phyloP scores from a whole-genome alignment of 441 rosid species.

The Croton setiger region DNA sequence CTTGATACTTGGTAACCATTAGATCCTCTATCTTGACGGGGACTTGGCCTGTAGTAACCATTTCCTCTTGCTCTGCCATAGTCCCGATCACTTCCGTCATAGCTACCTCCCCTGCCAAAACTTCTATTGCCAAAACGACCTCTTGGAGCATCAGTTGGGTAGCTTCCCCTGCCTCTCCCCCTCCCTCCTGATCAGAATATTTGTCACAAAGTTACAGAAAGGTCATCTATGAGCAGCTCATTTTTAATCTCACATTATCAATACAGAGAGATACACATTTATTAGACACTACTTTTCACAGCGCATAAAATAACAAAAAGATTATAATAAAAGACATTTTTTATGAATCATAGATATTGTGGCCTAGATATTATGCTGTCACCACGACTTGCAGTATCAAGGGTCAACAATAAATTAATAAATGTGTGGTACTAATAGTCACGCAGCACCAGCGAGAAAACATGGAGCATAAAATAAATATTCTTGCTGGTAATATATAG shows the following conservation, averaged over 20 bases:
- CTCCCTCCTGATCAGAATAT: constrained; percentile 39
- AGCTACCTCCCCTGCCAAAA: constrained; percentile 36
- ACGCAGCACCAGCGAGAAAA: background rate
- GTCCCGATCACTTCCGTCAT: constrained; percentile 45
- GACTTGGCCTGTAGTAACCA: constrained; percentile 38
- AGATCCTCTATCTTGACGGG: constrained; percentile 42
- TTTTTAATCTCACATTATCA: background rate
- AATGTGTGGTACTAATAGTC: too few species aligned
- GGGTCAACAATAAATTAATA: too few species aligned
- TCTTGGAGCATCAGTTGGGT: constrained; percentile 43
- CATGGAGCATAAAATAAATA: background rate
- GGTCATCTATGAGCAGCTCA: background rate
- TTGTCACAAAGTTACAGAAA: background rate
- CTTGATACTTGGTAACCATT: constrained; percentile 31
- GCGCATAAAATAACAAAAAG: background rate
- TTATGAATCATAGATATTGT: background rate
- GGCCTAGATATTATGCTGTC: background rate
- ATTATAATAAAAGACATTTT: background rate
- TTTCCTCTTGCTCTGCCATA: constrained; percentile 50
- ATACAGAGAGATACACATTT: background rate
- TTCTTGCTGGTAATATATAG: background rate
- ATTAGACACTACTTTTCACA: background rate
- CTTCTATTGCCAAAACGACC: constrained; percentile 42
- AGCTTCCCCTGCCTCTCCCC: constrained; percentile 55
- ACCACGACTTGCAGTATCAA: too few species aligned